A percentile compares a stretch with the other conserved stretches of the same genome.
Evolutionary conservation across 176 grass and related monocot species (phyloP).

Genomic region (Phyllostachys edulis): DNA sequence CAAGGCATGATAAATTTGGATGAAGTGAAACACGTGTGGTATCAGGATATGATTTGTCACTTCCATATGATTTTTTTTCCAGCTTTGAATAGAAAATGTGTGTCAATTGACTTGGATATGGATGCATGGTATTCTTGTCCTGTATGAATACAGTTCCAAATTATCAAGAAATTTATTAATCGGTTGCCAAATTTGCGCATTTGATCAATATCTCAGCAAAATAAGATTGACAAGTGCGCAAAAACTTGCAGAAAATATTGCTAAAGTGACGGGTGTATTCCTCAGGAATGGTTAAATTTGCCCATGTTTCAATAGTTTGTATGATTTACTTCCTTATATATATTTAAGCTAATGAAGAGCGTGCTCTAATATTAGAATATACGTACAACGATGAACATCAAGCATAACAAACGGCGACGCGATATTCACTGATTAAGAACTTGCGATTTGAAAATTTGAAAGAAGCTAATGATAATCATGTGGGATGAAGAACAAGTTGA

Average conservation of each 20-base stretch:
- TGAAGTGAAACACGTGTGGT: background rate
- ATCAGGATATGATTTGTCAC: background rate
- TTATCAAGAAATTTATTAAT: background rate
- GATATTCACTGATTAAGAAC: too few species aligned
- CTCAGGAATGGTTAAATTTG: background rate
- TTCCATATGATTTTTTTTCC: background rate
- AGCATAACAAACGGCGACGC: background rate
- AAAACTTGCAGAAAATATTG: too few species aligned
- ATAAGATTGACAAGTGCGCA: background rate
- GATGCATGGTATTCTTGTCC: background rate
- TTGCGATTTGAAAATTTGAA: too few species aligned
- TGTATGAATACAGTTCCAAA: background rate
- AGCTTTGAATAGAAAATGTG: background rate
- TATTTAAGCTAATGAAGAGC: background rate
- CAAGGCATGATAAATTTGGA: background rate
- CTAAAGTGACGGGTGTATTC: too few species aligned
- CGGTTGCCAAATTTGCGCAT: background rate
- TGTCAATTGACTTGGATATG: background rate
- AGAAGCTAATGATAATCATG: too few species aligned
- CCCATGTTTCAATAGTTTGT: background rate
- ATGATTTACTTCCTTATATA: background rate
- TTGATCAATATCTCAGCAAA: background rate
- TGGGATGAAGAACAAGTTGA: too few species aligned
- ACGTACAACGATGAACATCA: background rate
- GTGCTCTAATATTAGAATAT: background rate